Conservation (phyloP, 345 rosid genomes). For the Eucalyptus grandis region DNA sequence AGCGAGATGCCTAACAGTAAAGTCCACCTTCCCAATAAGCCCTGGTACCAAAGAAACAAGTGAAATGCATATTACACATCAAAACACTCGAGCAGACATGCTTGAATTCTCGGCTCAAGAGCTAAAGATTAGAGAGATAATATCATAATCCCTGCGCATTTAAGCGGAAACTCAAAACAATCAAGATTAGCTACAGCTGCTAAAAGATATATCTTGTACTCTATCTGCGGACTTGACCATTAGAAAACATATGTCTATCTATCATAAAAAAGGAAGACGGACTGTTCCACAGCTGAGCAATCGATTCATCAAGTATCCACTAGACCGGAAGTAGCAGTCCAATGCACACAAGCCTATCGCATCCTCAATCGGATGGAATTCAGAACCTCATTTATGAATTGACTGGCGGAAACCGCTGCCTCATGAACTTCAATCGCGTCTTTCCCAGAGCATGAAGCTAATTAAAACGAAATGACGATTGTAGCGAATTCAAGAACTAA, state of each 20-base stretch:
- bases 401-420: background rate
- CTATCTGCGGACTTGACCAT: background rate
- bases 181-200: background rate
- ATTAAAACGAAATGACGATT: background rate
- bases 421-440: background rate
- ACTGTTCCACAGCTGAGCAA: background rate
- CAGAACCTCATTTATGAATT: background rate
- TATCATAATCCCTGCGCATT: background rate
- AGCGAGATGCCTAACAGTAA: slow-evolving; percentile 88
- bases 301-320: background rate
- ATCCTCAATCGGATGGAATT: background rate
- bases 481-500: slow-evolving; percentile 5
- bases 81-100: background rate
- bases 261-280: background rate
- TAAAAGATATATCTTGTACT: background rate
- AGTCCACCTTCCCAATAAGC: slow-evolving; percentile 91
- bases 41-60: slow-evolving; percentile 26
- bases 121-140: background rate
- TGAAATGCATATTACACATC: background rate
- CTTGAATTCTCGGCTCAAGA: background rate
- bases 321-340: background rate
- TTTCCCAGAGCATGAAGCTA: background rate
- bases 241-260: background rate
- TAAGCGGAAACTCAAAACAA: background rate
- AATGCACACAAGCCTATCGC: background rate